Conservation (phyloP, 2,329 filamentous ascomycete genomes). For the Hymenoscyphus albidus region DNA sequence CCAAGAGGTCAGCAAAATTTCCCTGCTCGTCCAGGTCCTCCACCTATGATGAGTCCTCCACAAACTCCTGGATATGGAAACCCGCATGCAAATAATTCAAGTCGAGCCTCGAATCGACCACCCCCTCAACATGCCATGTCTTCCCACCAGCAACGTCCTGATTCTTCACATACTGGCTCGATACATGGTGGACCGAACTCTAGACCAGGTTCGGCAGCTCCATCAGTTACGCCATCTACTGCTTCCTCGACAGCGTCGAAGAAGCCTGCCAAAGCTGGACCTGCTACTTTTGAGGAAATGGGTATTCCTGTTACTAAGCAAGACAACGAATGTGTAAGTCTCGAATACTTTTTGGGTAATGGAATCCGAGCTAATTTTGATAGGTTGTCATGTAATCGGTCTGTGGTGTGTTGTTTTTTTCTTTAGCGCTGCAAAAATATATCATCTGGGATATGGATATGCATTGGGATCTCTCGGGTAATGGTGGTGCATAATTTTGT, state of each 20-base stretch:
- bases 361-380: conserved; percentile 13
- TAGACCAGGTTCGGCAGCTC: conserved; percentile 10
- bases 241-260: conserved; percentile 10
- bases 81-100: conserved; percentile 1
- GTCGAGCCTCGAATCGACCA: not conserved
- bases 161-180: not conserved
- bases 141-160: conserved; percentile 9
- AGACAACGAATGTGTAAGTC: conserved; percentile 79
- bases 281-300: conserved; percentile 98
- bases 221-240: conserved; percentile 6
- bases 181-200: conserved; percentile 15
- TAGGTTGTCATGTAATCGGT: conserved; percentile 31
- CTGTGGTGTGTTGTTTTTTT: not conserved
- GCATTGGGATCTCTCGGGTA: conserved; percentile 2
- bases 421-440: not conserved
- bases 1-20: conserved; percentile 14
- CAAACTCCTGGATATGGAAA: conserved; percentile 1
- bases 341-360: not conserved
- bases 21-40: not conserved
- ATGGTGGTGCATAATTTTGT: conserved; percentile 6
- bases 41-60: conserved; percentile 18
- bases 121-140: conserved; percentile 23
- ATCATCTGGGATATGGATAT: not conserved
- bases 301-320: conserved; percentile 80
- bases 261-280: conserved; percentile 52